Base-by-base conservation (phyloP, 495 filamentous ascomycete species). In the Trichoderma erinaceum region DNA sequence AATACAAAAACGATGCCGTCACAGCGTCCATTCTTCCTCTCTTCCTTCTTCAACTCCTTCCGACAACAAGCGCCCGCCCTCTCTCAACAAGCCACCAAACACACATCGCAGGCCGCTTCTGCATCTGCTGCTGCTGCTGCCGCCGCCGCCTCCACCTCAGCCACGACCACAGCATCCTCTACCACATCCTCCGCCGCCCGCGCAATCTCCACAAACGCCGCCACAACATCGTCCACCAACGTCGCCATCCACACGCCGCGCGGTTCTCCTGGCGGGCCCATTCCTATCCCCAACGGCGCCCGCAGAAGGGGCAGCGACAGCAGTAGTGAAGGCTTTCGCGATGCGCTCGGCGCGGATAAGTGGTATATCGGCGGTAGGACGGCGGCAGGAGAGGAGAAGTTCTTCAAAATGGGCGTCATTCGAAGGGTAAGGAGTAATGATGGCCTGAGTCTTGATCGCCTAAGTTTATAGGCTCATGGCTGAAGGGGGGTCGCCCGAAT, bases 281-380 rank as follows among this genome's bases (percentile, higher is more conserved):
- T 41, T 18, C 11, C 58, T 43, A 52, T 63, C 32, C 63, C 65
- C 64, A 69, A 69, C 32, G 65, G 66, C 25, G 67, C 72, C 3
- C 81, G 86, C 46, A 82, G 92, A 67, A 83, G 93, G 64, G 92
- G 92, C 44, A 92, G 89, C 67, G 91, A 92, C 70, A 92, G 86
- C 73, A 89, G 87, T 63, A 90, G 86, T 48, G 90, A 92, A 64
- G 87, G 87, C 8, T 96, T 96, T 71, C 79, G 90, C 21, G 92
- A 96, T 71, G 87, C 87, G 6, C 71, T 88, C 2, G 90, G 90
- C 0, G 84, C 85, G 0, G 93, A 96, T 79, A 83, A 83, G 70
- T 92, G 92, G 88, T 97, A 94, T 76, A 91, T 97, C 66, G 93
- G 93, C 3, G 93, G 93, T 2, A 79, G 89, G 71, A 96, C 91